These are phyloP conservation scores for Aspergillus kassunensis DNA, from an alignment of 495 filamentous ascomycete genomes.

Conservation along the genomic window DNA sequence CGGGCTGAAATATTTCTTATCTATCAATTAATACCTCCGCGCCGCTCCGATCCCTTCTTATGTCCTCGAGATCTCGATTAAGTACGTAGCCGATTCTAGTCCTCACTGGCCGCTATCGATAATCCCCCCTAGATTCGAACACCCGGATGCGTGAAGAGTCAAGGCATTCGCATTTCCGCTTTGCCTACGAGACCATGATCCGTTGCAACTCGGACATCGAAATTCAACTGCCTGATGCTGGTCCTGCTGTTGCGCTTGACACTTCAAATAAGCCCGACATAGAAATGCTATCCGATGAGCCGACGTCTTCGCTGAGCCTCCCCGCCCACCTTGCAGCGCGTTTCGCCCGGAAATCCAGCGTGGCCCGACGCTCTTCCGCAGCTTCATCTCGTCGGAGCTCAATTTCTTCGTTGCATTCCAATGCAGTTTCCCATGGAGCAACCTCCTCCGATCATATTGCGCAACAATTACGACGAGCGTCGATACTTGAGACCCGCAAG, in stretches of 20 bases:
- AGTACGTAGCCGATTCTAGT: constrained; percentile 19
- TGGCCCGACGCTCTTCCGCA: constrained; percentile 74
- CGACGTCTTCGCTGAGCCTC: constrained; percentile 49
- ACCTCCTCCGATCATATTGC: constrained; percentile 79
- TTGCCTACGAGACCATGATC: constrained; percentile 32
- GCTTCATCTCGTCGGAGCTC: constrained; percentile 87
- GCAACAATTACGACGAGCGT: constrained; percentile 84
- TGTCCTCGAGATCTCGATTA: neutral
- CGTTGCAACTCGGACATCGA: constrained; percentile 48
- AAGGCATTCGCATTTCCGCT: neutral
- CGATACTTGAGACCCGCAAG: constrained; percentile 89
- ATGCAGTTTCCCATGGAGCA: constrained; percentile 57
- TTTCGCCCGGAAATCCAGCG: constrained; percentile 68
- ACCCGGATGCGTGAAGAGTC: neutral
- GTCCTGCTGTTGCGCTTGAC: constrained; percentile 28
- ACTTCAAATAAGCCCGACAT: constrained; percentile 32
- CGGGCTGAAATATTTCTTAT: neutral
- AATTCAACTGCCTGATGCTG: constrained; percentile 42
- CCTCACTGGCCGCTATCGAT: constrained; percentile 17
- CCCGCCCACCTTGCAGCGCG: constrained; percentile 84
- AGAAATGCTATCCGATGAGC: constrained; percentile 46
- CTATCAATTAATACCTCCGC: neutral
- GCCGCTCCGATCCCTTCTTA: neutral
- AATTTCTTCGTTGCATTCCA: constrained; percentile 78
- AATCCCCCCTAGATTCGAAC: constrained; percentile 6